A percentile compares a stretch with the other conserved stretches of the same genome.
phyloP scores from a whole-genome alignment of 2,329 filamentous ascomycete genomes.

The Fusarium piperis region DNA sequence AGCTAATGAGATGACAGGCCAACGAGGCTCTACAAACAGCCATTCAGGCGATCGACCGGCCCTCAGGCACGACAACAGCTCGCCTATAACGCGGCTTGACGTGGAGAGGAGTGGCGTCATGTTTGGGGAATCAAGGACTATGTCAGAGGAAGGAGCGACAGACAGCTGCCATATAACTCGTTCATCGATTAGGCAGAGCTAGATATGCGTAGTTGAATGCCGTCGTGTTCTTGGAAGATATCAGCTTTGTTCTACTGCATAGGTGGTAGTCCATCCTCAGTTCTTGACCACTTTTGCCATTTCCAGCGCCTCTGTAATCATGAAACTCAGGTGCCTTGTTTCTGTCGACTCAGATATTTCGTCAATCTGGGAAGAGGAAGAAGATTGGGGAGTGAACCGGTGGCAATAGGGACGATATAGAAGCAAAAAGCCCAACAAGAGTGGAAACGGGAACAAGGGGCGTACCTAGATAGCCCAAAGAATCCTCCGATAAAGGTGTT shows the following conservation, averaged over 20 bases:
- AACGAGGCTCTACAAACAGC: neutral
- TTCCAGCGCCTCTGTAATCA: neutral
- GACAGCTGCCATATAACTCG: neutral
- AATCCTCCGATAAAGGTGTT: no score
- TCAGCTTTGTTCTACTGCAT: neutral
- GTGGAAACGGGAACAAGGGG: no score
- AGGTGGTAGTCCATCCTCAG: neutral
- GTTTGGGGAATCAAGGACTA: neutral
- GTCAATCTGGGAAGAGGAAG: no score
- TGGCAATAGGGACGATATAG: no score
- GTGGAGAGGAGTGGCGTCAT: neutral
- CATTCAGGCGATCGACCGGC: neutral
- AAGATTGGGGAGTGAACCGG: no score
- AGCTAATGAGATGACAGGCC: neutral
- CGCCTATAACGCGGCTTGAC: neutral
- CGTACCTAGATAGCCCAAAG: no score
- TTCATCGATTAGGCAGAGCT: neutral
- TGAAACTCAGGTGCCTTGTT: neutral
- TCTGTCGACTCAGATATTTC: neutral
- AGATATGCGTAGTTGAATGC: neutral
- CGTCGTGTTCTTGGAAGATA: neutral
- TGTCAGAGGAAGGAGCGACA: neutral
- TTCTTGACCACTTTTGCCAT: neutral
- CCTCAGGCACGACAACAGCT: neutral
- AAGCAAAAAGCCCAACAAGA: no score